Evolutionary conservation across 2,329 filamentous ascomycete species (phyloP).

Genomic region (Diaporthe citrichinensis): DNA sequence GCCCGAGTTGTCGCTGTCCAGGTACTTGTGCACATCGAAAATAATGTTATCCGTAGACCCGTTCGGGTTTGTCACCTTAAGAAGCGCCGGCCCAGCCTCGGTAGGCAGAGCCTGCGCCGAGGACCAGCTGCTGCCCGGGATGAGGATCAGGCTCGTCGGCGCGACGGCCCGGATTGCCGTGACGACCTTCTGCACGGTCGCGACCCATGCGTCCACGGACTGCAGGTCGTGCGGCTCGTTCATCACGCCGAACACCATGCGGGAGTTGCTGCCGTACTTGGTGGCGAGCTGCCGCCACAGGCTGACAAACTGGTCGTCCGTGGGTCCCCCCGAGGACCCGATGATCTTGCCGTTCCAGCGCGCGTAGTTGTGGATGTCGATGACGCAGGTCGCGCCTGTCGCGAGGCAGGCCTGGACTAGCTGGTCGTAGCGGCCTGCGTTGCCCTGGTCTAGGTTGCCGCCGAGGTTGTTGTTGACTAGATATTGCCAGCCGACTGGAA

Average conservation of each 20-base stretch:
- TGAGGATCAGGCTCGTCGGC: constrained; percentile 71
- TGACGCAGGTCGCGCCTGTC: constrained; percentile 63
- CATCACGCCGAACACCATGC: constrained; percentile 75
- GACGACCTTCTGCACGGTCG: constrained; percentile 73
- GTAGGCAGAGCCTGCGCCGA: constrained; percentile 63
- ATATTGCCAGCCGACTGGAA: constrained; percentile 68
- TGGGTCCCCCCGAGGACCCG: constrained; percentile 70
- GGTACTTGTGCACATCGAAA: constrained; percentile 73
- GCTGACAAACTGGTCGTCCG: constrained; percentile 66
- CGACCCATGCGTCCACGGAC: constrained; percentile 67
- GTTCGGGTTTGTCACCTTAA: constrained; percentile 70
- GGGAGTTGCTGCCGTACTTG: constrained; percentile 66
- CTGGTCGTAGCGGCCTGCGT: constrained; percentile 61
- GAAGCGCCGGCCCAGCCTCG: constrained; percentile 65
- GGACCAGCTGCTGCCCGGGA: constrained; percentile 73
- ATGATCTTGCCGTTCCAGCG: constrained; percentile 75
- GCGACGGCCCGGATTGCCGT: constrained; percentile 76
- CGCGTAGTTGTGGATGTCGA: constrained; percentile 58
- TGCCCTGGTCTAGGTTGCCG: constrained; percentile 57
- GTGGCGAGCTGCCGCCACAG: constrained; percentile 70
- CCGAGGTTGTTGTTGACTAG: constrained; percentile 60
- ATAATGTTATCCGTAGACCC: constrained; percentile 66
- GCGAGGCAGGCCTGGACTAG: constrained; percentile 64
- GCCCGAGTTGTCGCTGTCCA: constrained; percentile 67
- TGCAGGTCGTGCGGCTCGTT: constrained; percentile 73